phyloP scores from a whole-genome alignment of 2,329 filamentous ascomycete species.

The Chaetomiaceae sp. region DNA sequence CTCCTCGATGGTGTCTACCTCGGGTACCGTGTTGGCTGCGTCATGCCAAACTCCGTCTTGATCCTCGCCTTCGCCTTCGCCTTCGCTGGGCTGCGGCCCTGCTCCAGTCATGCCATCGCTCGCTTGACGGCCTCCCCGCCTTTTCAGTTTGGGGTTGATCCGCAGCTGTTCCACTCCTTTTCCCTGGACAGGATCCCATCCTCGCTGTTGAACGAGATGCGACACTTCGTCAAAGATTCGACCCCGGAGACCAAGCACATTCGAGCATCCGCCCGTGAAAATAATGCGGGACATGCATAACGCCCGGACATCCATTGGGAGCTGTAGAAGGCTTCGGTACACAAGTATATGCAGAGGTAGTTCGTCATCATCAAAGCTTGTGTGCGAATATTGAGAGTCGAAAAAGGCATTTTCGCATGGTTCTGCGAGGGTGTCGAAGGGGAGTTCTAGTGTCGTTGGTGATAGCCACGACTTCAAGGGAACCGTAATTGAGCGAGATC shows the following conservation, averaged over 20 bases:
- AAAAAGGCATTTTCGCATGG: constrained; percentile 76
- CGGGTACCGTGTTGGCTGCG: constrained; percentile 43
- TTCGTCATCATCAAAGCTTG: constrained; percentile 80
- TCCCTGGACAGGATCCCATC: constrained; percentile 74
- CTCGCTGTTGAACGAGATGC: constrained; percentile 59
- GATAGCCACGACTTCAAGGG: constrained; percentile 45
- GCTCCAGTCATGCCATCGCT: constrained; percentile 21
- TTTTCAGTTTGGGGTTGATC: constrained; percentile 42
- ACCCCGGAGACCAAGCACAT: constrained; percentile 72
- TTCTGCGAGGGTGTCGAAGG: constrained; percentile 66
- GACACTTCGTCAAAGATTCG: constrained; percentile 74
- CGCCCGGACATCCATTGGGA: constrained; percentile 78
- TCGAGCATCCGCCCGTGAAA: constrained; percentile 76
- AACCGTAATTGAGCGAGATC: constrained; percentile 37
- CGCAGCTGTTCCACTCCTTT: constrained; percentile 58
- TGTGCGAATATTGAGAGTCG: constrained; percentile 45
- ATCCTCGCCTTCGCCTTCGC: constrained; percentile 32
- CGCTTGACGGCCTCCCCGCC: constrained; percentile 29
- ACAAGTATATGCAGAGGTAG: constrained; percentile 71
- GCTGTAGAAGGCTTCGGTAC: constrained; percentile 67
- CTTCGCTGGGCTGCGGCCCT: constrained; percentile 15
- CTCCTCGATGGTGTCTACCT: constrained; percentile 55
- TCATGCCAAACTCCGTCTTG: constrained; percentile 36
- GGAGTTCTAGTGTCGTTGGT: constrained; percentile 56
- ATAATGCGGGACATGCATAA: constrained; percentile 85